A percentile compares a stretch with the other conserved stretches of the same genome.
Conservation (phyloP, 257 asterid species). For the Gynochthodes officinalis region DNA sequence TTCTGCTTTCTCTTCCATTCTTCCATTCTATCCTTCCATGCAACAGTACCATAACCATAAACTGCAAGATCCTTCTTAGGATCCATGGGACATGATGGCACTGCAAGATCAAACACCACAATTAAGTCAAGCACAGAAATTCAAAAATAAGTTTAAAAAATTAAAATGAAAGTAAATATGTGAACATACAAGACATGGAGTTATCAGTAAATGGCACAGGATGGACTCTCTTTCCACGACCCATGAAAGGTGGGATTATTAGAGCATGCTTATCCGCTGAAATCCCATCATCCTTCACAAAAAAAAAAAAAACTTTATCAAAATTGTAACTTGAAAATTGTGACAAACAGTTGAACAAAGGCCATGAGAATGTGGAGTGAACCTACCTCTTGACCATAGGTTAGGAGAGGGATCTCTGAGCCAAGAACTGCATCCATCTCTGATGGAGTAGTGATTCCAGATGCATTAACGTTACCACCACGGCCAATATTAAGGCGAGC, state of each 20-base stretch:
- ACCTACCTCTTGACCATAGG: constrained; percentile 92
- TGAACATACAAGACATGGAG: constrained; percentile 61
- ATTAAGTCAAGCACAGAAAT: constrained; percentile 10
- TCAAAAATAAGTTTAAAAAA: constrained; percentile 9
- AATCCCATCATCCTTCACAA: constrained; percentile 79
- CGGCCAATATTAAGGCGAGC: constrained; percentile 57
- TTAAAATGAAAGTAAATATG: neutral
- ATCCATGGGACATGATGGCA: constrained; percentile 96
- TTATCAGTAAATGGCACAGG: constrained; percentile 69
- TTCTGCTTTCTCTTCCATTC: constrained; percentile 96
- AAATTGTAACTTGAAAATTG: constrained; percentile 1
- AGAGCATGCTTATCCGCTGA: constrained; percentile 96
- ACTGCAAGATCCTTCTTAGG: constrained; percentile 96
- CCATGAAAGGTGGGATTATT: constrained; percentile 74
- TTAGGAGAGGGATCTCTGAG: constrained; percentile 86
- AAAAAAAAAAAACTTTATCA: constrained; percentile 18
- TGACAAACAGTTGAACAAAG: neutral
- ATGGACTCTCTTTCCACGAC: constrained; percentile 76
- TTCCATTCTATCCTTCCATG: constrained; percentile 99
- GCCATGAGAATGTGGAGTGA: constrained; percentile 7
- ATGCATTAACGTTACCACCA: constrained; percentile 34
- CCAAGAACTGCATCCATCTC: constrained; percentile 65
- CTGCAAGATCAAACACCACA: constrained; percentile 29
- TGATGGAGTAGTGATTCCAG: constrained; percentile 54
- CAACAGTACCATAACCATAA: constrained; percentile 93